Conservation (phyloP, 345 rosid species). For the Durio zibethinus region DNA sequence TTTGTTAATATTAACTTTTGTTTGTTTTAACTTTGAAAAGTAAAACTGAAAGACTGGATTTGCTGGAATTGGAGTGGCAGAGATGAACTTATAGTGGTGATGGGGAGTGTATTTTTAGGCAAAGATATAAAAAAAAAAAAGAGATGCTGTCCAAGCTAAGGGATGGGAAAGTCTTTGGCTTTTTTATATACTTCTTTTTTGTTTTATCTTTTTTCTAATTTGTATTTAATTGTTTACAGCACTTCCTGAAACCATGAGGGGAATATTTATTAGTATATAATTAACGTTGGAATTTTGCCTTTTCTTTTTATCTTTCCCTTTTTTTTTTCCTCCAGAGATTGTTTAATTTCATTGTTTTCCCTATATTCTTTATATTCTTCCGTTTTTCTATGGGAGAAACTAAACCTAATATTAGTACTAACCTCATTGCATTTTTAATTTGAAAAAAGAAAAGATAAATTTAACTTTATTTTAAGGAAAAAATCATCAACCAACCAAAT, state of each 20-base stretch:
- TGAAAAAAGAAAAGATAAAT: too few relatives aligned
- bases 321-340: too few relatives aligned
- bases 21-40: neutral
- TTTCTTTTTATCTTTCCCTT: neutral
- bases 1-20: neutral
- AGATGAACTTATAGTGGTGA: slow-evolving; percentile 22
- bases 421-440: too few relatives aligned
- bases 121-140: slow-evolving; percentile 3
- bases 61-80: slow-evolving; percentile 34
- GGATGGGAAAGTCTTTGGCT: neutral
- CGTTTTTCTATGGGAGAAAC: too few relatives aligned
- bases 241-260: neutral
- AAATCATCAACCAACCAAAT: too few relatives aligned
- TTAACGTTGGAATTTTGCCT: neutral
- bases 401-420: too few relatives aligned
- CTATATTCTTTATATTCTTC: too few relatives aligned
- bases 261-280: neutral
- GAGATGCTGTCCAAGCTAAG: slow-evolving; percentile 14
- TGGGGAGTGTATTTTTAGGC: slow-evolving; percentile 29
- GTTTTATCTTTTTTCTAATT: neutral
- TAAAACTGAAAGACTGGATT: slow-evolving; percentile 14
- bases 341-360: too few relatives aligned
- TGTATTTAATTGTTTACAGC: too few relatives aligned
- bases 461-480: too few relatives aligned
- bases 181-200: neutral